Conservation (phyloP, 2,329 filamentous ascomycete genomes). For the Huntiella omanensis region DNA sequence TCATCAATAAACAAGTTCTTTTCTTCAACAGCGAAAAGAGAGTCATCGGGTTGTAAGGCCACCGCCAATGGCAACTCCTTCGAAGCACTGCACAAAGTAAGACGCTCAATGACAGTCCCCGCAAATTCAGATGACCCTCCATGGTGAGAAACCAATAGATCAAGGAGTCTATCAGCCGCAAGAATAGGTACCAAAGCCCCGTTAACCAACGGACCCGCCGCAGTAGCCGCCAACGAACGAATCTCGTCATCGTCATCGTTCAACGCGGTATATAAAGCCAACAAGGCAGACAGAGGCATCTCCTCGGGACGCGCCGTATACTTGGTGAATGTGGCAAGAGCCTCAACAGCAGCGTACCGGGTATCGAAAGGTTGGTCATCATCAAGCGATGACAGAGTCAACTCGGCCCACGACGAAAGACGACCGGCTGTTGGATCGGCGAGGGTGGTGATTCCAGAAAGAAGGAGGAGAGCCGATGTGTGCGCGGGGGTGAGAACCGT, state of each 20-base stretch:
- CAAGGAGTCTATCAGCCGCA: slow-evolving; percentile 27
- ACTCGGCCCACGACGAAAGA: slow-evolving; percentile 26
- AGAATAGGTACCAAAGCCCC: slow-evolving; percentile 27
- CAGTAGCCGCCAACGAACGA: slow-evolving; percentile 41
- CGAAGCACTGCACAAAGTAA: slow-evolving; percentile 21
- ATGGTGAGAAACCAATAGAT: slow-evolving; percentile 20
- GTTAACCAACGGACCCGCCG: slow-evolving; percentile 25
- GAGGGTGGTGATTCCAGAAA: slow-evolving; percentile 10
- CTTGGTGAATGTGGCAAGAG: slow-evolving; percentile 33
- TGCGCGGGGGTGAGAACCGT: slow-evolving; percentile 5
- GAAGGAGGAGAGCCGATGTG: slow-evolving; percentile 6
- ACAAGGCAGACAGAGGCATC: slow-evolving; percentile 34
- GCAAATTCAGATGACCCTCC: no score
- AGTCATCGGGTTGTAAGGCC: slow-evolving; percentile 34
- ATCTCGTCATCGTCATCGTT: slow-evolving; percentile 90
- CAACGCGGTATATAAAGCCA: slow-evolving; percentile 55
- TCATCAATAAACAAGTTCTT: slow-evolving; percentile 89
- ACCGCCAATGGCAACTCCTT: slow-evolving; percentile 24
- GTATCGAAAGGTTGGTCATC: slow-evolving; percentile 42
- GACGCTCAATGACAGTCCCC: slow-evolving; percentile 22
- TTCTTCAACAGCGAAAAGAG: slow-evolving; percentile 74
- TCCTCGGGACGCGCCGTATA: slow-evolving; percentile 9
- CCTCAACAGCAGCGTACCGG: slow-evolving; percentile 38
- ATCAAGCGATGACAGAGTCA: slow-evolving; percentile 29
- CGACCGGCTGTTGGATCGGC: slow-evolving; percentile 1